Conservation (phyloP, 169 alveolate species). For the Plasmodium falciparum region DNA sequence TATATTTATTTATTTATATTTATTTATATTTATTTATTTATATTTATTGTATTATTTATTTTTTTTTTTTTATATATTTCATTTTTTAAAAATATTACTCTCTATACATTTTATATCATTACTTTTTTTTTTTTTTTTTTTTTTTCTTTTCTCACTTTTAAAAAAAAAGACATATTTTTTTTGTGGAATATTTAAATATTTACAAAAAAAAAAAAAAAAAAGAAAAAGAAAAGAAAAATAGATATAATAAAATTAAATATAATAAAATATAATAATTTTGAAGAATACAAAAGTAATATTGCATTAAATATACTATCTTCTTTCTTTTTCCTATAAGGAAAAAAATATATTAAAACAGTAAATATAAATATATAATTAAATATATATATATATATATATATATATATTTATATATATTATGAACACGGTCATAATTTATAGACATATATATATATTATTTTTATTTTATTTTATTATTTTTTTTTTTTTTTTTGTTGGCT, state of each 20-base stretch:
- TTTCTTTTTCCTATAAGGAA: no score
- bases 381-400: no score
- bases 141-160: background rate
- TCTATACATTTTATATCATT: background rate
- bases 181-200: conserved; percentile 1
- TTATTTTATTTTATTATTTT: background rate
- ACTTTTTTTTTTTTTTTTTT: background rate
- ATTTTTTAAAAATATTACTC: no score
- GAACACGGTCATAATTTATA: no score
- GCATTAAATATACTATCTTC: no score
- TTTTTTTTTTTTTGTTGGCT: background rate
- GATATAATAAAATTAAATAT: background rate
- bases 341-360: no score
- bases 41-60: no score
- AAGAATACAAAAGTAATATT: no score
- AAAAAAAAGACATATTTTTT: background rate
- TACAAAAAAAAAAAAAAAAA: background rate
- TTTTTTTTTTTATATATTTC: no score
- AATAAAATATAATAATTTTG: no score
- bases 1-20: background rate
- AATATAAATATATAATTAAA: no score
- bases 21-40: background rate
- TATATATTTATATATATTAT: no score
- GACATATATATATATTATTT: background rate
- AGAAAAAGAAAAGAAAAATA: background rate